These are phyloP conservation scores for Endocladia muricata DNA, from an alignment of 31 red algal species.

Conservation along the genomic window DNA sequence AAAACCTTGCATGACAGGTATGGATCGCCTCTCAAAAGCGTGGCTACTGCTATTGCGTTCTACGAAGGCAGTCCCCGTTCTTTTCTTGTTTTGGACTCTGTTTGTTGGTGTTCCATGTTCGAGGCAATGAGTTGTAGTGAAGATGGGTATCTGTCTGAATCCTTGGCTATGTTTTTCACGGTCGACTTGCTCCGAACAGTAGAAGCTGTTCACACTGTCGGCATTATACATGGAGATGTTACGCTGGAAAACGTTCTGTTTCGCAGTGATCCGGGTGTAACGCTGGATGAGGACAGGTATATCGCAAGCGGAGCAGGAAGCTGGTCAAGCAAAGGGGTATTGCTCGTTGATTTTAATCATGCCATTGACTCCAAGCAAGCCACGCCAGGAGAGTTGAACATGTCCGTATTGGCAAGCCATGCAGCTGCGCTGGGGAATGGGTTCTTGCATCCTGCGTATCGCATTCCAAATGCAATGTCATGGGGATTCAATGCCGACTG, in stretches of 20 bases:
- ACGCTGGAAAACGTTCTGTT: constrained; percentile 62
- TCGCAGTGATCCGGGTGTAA: constrained; percentile 9
- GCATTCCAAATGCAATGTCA: not conserved
- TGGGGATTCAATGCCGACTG: constrained; percentile 77
- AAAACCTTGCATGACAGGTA: constrained; percentile 24
- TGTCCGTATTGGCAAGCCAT: constrained; percentile 1
- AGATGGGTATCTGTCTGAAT: constrained; percentile 17
- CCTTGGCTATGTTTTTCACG: constrained; percentile 47
- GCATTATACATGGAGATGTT: constrained; percentile 58
- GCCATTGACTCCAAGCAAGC: constrained; percentile 34
- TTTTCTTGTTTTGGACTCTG: constrained; percentile 38
- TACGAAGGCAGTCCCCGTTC: constrained; percentile 19
- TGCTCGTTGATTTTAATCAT: constrained; percentile 56
- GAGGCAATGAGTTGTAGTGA: not conserved
- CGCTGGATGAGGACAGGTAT: constrained; percentile 13
- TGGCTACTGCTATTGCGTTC: constrained; percentile 32
- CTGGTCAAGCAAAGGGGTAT: constrained; percentile 39
- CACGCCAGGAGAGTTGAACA: not conserved
- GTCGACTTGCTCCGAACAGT: constrained; percentile 53
- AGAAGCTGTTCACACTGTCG: constrained; percentile 30
- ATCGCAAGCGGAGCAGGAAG: constrained; percentile 8
- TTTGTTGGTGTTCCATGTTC: constrained; percentile 6
- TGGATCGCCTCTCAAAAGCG: constrained; percentile 19
- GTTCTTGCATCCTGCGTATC: constrained; percentile 25
- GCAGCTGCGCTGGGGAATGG: constrained; percentile 15